Evolutionary conservation across 306 rosid genomes (phyloP), one percentile per base, ranked within the genome.

Genomic region (Begonia fuchsioides): DNA sequence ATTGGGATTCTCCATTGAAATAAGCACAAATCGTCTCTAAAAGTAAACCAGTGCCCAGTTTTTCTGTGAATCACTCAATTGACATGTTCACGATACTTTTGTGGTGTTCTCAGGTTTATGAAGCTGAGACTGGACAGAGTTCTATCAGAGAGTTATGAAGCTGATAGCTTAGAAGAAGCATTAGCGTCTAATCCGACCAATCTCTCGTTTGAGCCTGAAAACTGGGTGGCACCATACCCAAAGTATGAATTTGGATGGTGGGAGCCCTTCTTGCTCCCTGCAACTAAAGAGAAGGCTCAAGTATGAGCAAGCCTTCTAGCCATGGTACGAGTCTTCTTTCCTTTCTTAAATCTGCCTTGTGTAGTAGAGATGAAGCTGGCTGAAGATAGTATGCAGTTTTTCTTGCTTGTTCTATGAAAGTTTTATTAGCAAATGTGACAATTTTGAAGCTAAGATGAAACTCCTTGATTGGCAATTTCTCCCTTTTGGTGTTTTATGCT

Each of bases 41-140:
- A 19, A 26, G 7, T 26, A 26, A 26, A 26, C 3, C 26, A 19
- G 26, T 19, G 26, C 26, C 26, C 26, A 19, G 4, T 3, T 26
- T 26, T 26, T 26, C 35, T 26, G 35, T 26, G 7, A 26, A 26
- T 26, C 7, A 26, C 35, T 3, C 35, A 26, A 26, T 26, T 26
- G 35, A 26, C 8, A 26, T 26, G 35, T 26, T 26, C 35, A 26
- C 65, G 17, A 10, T 19, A 11, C 44, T 43, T 1, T 20, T 20
- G 3, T 61, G 72, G 59, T 60, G 60, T 63, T 1, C 56, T 49
- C 87, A 92, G 98, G 69, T 92, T 79, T 70, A 92, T 92, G 98
- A 92, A 86, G 76, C 71, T 92, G 59, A 79, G 98, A 77, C 76
- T 92, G 72, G 98, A 92, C 71, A 74, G 98, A 61, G 98, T 92